Percentiles rank a stretch among this genome's conserved stretches.
phyloP scores from a whole-genome alignment of 2,329 filamentous ascomycete genomes.

The Ascochyta koolunga region DNA sequence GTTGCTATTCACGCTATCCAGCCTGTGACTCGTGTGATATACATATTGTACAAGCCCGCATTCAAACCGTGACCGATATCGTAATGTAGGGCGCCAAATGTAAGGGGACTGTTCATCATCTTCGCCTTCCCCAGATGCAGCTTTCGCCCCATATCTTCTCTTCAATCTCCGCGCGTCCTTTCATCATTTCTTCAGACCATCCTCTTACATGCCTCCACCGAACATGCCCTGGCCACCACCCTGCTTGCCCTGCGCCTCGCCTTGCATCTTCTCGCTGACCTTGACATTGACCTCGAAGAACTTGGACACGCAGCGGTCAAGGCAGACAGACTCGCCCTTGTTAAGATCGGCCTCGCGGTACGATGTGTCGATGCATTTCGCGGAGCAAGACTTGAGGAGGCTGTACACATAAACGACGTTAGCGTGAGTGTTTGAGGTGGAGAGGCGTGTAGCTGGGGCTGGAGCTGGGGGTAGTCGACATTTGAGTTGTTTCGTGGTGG shows the following conservation, averaged over 20 bases:
- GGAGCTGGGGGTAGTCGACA: too few species aligned
- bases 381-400: constrained; percentile 84
- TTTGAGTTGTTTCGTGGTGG: too few species aligned
- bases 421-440: neutral
- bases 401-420: constrained; percentile 52
- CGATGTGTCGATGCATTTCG: constrained; percentile 89
- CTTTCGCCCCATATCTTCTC: neutral
- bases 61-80: constrained; percentile 1
- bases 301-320: constrained; percentile 96
- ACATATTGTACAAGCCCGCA: constrained; percentile 25
- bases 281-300: constrained; percentile 99
- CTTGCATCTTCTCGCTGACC: constrained; percentile 95
- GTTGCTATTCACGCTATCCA: constrained; percentile 7
- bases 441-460: neutral
- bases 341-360: constrained; percentile 97
- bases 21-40: constrained; percentile 14
- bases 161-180: neutral
- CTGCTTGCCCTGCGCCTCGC: constrained; percentile 71
- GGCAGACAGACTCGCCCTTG: constrained; percentile 98
- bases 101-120: constrained; percentile 2
- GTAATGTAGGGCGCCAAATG: neutral
- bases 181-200: too few species aligned
- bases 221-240: constrained; percentile 34
- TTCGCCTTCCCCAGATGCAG: neutral
- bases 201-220: constrained; percentile 33